A percentile compares a stretch with the other conserved stretches of the same genome.
Conservation (phyloP, 768 basidiomycete species). For the Scleroderma citrinum region DNA sequence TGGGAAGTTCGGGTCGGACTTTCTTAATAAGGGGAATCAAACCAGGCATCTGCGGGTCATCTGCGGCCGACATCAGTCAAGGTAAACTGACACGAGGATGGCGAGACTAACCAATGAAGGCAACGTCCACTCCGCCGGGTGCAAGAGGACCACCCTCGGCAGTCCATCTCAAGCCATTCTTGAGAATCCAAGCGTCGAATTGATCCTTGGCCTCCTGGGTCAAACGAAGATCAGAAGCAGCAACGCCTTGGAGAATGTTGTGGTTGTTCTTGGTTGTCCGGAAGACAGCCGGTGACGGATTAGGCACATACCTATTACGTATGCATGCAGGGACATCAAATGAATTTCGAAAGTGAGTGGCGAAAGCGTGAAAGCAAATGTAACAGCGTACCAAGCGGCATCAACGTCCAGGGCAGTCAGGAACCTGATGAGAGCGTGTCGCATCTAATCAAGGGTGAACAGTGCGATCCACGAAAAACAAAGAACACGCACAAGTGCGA, state of each 20-base stretch:
- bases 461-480: too few relatives aligned
- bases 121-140: constrained; percentile 77
- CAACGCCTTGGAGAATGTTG: constrained; percentile 93
- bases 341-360: neutral
- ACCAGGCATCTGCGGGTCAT: constrained; percentile 92
- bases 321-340: constrained; percentile 4
- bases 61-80: constrained; percentile 28
- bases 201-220: constrained; percentile 71
- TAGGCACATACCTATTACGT: constrained; percentile 70
- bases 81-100: neutral
- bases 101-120: constrained; percentile 65
- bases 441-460: constrained; percentile 50
- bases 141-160: constrained; percentile 81
- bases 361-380: neutral
- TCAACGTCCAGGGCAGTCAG: constrained; percentile 76
- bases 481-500: constrained; percentile 67
- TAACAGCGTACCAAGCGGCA: constrained; percentile 60
- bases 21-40: constrained; percentile 90
- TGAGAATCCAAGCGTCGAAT: constrained; percentile 84
- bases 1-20: constrained; percentile 77
- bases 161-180: constrained; percentile 87
- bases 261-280: constrained; percentile 94
- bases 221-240: constrained; percentile 69
- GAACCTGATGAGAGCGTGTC: constrained; percentile 89
- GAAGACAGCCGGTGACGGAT: constrained; percentile 85